Conservation (phyloP, 768 basidiomycete species). For the Auricularia heimuer region DNA sequence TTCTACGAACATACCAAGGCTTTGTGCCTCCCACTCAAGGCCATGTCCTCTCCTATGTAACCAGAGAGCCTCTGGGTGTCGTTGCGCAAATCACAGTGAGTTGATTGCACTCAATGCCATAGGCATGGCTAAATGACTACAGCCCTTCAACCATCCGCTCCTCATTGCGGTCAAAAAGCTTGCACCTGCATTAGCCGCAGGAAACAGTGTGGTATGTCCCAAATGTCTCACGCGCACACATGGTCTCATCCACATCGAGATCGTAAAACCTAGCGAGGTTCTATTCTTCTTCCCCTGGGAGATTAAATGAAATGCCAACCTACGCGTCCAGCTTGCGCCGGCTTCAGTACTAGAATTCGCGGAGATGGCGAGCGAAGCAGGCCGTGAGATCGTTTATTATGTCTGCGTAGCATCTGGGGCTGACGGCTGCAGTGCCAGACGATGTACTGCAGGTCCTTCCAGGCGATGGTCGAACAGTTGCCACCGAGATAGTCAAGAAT, state of each 20-base stretch:
- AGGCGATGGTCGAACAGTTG: slow-evolving; percentile 57
- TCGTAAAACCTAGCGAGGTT: slow-evolving; percentile 8
- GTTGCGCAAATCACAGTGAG: slow-evolving; percentile 76
- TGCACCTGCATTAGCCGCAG: slow-evolving; percentile 74
- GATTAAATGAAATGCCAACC: neutral
- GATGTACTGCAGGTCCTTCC: slow-evolving; percentile 68
- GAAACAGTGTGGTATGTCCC: slow-evolving; percentile 61
- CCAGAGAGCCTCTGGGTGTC: slow-evolving; percentile 75
- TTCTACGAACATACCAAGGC: slow-evolving; percentile 53
- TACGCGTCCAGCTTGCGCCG: slow-evolving; percentile 50
- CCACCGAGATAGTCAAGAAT: slow-evolving; percentile 54
- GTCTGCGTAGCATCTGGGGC: neutral
- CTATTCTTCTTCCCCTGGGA: neutral
- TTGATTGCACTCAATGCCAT: neutral
- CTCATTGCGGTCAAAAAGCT: slow-evolving; percentile 85
- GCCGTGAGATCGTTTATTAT: slow-evolving; percentile 33
- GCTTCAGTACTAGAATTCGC: slow-evolving; percentile 72
- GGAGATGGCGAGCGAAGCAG: slow-evolving; percentile 50
- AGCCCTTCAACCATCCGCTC: slow-evolving; percentile 89
- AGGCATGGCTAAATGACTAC: slow-evolving; percentile 3
- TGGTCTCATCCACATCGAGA: neutral
- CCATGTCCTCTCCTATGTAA: slow-evolving; percentile 66
- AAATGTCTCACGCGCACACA: neutral
- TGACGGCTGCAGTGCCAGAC: slow-evolving; percentile 47
- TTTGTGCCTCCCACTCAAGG: slow-evolving; percentile 75